Conservation (phyloP, 176 grass and related monocot genomes). For the Eragrostis curvula region DNA sequence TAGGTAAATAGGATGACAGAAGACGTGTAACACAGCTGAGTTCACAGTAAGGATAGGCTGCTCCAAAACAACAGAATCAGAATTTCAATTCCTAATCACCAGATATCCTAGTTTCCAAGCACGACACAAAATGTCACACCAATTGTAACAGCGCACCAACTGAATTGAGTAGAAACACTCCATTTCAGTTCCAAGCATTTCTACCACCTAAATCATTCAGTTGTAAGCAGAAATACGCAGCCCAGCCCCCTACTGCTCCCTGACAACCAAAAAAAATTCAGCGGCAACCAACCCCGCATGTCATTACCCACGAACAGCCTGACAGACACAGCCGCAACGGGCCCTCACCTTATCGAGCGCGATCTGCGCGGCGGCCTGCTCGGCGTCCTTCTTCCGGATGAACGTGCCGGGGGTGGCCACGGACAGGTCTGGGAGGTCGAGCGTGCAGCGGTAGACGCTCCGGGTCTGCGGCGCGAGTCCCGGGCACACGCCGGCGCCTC, state of each 20-base stretch:
- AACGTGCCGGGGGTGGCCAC: slow-evolving; percentile 71
- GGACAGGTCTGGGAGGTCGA: slow-evolving; percentile 73
- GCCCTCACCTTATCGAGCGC: slow-evolving; percentile 83
- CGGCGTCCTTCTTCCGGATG: slow-evolving; percentile 87
- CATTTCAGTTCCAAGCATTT: not conserved
- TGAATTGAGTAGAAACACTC: not conserved
- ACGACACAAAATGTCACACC: not conserved
- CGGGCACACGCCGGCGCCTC: slow-evolving; percentile 51
- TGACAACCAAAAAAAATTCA: not conserved
- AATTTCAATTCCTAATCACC: not conserved
- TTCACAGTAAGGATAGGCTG: not conserved
- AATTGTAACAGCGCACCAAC: not conserved
- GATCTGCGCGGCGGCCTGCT: slow-evolving; percentile 89
- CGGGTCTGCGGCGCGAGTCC: slow-evolving; percentile 68
- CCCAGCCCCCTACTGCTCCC: not conserved
- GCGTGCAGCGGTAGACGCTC: slow-evolving; percentile 69
- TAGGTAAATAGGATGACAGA: not conserved
- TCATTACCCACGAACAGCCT: not conserved
- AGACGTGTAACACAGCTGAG: not conserved
- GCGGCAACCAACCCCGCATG: slow-evolving; percentile 5
- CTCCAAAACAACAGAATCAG: not conserved
- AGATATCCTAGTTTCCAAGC: not conserved
- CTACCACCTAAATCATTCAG: not conserved
- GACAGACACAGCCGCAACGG: not conserved
- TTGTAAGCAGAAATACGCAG: not conserved